Percentiles rank a stretch among this genome's conserved stretches.
phyloP scores from a whole-genome alignment of 768 basidiomycete genomes.

The Suillus americanus region DNA sequence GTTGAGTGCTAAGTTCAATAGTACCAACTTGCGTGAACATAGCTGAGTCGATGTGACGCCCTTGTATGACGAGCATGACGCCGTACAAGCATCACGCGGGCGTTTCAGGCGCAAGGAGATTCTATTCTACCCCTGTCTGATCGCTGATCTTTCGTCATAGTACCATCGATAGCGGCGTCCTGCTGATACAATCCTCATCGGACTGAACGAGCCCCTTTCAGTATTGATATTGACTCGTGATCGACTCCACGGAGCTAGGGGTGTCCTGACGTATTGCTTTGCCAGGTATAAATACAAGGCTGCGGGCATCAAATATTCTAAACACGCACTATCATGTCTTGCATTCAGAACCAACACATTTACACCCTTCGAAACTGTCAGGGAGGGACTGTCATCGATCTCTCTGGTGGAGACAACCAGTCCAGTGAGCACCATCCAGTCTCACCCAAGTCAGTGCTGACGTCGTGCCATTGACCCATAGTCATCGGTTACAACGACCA shows the following conservation, averaged over 20 bases:
- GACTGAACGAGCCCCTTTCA: neutral
- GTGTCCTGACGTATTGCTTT: neutral
- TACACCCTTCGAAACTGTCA: slow-evolving; percentile 54
- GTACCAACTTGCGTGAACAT: too few species aligned
- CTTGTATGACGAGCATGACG: neutral
- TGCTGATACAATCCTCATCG: neutral
- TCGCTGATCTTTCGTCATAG: neutral
- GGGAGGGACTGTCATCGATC: slow-evolving; percentile 51
- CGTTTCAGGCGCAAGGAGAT: neutral
- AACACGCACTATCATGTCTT: slow-evolving; percentile 15
- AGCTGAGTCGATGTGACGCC: too few species aligned
- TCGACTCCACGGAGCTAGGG: neutral
- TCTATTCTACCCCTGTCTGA: neutral
- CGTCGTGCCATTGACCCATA: slow-evolving; percentile 14
- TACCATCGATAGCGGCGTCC: neutral
- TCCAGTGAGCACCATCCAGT: slow-evolving; percentile 36
- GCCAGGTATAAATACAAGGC: slow-evolving; percentile 2
- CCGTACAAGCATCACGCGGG: neutral
- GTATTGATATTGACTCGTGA: neutral
- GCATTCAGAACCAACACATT: slow-evolving; percentile 33
- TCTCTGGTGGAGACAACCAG: slow-evolving; percentile 51
- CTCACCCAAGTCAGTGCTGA: neutral
- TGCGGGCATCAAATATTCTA: too few species aligned
- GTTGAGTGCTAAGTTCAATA: neutral
- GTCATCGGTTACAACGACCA: slow-evolving; percentile 51